These are phyloP conservation scores for Xylariales sp. DNA, from an alignment of 2,329 filamentous ascomycete species.

Conservation along the genomic window DNA sequence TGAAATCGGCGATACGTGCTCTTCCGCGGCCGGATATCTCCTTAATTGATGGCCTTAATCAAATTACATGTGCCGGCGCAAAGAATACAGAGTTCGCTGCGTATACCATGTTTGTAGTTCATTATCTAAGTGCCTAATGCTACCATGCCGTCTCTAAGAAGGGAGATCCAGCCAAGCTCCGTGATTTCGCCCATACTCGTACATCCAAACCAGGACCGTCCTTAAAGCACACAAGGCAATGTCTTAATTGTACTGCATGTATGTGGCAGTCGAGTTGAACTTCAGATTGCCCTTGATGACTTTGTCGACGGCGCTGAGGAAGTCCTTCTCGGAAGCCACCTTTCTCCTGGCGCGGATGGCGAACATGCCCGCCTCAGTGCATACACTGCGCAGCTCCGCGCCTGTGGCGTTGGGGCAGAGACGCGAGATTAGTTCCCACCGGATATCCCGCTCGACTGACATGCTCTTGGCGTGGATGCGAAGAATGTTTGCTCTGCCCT, in stretches of 20 bases:
- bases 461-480: slow-evolving; percentile 99
- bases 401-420: slow-evolving; percentile 97
- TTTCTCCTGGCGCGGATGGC: slow-evolving; percentile 94
- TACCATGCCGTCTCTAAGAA: slow-evolving; percentile 31
- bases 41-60: too few relatives aligned
- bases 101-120: slow-evolving; percentile 25
- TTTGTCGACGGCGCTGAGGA: slow-evolving; percentile 97
- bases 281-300: slow-evolving; percentile 99
- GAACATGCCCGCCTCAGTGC: slow-evolving; percentile 98
- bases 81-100: background rate
- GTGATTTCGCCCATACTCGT: slow-evolving; percentile 34
- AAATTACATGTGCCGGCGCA: too few relatives aligned
- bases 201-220: slow-evolving; percentile 31
- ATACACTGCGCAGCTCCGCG: slow-evolving; percentile 94
- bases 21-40: too few relatives aligned
- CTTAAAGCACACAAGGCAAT: background rate
- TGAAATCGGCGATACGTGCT: background rate
- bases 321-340: slow-evolving; percentile 99
- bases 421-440: slow-evolving; percentile 98
- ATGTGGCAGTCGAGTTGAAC: slow-evolving; percentile 98
- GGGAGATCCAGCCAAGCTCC: slow-evolving; percentile 23
- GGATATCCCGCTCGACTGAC: slow-evolving; percentile 98
- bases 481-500: slow-evolving; percentile 96
- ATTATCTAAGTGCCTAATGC: slow-evolving; percentile 33
- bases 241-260: slow-evolving; percentile 98